phyloP scores from a whole-genome alignment of 2,329 filamentous ascomycete genomes.

The Nemania diffusa region DNA sequence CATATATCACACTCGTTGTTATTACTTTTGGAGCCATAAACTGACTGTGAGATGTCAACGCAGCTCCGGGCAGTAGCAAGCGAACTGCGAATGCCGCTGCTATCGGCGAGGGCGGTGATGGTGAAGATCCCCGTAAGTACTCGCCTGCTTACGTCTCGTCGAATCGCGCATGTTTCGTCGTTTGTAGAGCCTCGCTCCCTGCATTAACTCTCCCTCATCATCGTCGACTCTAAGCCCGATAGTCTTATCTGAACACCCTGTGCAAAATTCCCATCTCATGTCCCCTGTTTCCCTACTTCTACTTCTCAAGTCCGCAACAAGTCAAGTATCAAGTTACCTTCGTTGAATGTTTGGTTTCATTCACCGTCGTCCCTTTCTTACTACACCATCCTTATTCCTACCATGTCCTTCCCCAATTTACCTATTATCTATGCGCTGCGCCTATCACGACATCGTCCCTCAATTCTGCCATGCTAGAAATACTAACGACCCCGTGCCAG shows the following conservation, averaged over 20 bases:
- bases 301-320: too few relatives aligned
- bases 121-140: slow-evolving; percentile 6
- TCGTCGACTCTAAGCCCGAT: background rate
- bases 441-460: background rate
- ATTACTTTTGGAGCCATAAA: background rate
- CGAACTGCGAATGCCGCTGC: slow-evolving; percentile 3
- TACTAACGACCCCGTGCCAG: slow-evolving; percentile 4
- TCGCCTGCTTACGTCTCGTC: background rate
- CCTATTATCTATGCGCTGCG: too few relatives aligned
- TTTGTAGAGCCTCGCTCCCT: background rate
- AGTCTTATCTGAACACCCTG: too few relatives aligned
- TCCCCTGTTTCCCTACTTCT: too few relatives aligned
- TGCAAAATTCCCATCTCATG: background rate
- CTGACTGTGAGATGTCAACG: slow-evolving; percentile 1
- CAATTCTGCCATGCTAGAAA: background rate
- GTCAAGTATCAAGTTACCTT: too few relatives aligned
- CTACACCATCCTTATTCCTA: background rate
- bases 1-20: background rate
- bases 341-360: too few relatives aligned
- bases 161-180: background rate
- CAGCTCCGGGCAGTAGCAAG: slow-evolving; percentile 19
- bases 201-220: background rate
- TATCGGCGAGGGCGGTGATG: background rate
- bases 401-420: background rate
- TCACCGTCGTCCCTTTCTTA: background rate